A percentile compares a stretch with the other conserved stretches of the same genome.
These are phyloP conservation scores for Buxus sempervirens DNA, from an alignment of 164 flowering plant genomes.

Conservation along the genomic window DNA sequence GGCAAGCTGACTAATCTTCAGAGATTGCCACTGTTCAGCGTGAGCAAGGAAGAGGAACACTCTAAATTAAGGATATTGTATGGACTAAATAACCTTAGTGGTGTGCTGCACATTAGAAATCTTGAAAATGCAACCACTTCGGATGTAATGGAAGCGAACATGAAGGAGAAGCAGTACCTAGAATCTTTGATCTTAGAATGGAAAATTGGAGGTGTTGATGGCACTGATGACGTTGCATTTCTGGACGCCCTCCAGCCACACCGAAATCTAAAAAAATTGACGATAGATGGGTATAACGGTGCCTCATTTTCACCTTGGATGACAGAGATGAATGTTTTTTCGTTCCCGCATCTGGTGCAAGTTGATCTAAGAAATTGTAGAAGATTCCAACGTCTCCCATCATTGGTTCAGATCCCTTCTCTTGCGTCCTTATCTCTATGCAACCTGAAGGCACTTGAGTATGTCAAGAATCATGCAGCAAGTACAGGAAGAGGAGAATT, in stretches of 20 bases:
- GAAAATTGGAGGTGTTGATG: background rate
- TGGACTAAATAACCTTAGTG: background rate
- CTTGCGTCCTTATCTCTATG: background rate
- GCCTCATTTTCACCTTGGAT: background rate
- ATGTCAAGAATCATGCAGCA: background rate
- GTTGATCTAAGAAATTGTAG: background rate
- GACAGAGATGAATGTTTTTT: no score
- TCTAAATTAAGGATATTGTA: background rate
- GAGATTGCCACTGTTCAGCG: no score
- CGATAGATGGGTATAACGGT: background rate
- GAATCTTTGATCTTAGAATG: background rate
- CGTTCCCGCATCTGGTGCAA: background rate
- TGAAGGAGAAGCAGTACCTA: background rate
- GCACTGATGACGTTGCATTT: background rate
- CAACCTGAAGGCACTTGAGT: background rate
- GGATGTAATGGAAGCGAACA: background rate
- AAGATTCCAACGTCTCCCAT: background rate
- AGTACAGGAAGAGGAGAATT: background rate
- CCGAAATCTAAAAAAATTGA: background rate
- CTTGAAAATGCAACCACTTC: background rate
- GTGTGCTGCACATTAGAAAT: background rate
- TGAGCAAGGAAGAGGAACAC: background rate
- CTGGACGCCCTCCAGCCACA: background rate
- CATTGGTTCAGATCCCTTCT: background rate
- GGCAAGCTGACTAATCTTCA: no score